Evolutionary conservation across 345 rosid genomes (phyloP).

Genomic region (Diplotaxis tenuifolia): DNA sequence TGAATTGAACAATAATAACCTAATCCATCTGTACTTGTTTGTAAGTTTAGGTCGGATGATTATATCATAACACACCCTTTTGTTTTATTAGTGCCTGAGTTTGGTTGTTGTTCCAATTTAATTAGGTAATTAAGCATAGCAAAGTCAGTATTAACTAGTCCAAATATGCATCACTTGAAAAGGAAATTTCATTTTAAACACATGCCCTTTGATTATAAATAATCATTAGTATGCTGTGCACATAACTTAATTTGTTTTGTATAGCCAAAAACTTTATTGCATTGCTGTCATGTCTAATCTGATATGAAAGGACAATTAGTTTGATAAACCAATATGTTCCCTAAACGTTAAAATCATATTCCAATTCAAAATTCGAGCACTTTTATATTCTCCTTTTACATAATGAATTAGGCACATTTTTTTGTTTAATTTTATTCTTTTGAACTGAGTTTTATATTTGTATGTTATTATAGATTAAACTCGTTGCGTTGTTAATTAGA

Average conservation of each 20-base stretch:
- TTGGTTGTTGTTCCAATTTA: conserved; percentile 30
- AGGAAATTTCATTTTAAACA: conserved; percentile 16
- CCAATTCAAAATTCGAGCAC: background rate
- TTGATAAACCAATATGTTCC: background rate
- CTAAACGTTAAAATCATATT: background rate
- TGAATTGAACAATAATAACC: conserved; percentile 32
- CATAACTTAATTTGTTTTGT: background rate
- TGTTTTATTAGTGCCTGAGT: conserved; percentile 31
- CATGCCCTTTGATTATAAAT: conserved; percentile 12
- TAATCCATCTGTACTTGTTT: conserved; percentile 39
- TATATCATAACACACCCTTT: conserved; percentile 15
- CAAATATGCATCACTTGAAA: conserved; percentile 35
- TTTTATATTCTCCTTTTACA: background rate
- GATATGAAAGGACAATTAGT: conserved; percentile 1
- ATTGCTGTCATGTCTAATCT: conserved; percentile 17
- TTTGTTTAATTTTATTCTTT: too few species aligned
- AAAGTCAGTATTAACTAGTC: conserved; percentile 37
- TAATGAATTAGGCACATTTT: background rate
- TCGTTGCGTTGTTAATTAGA: conserved; percentile 2
- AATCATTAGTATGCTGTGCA: background rate
- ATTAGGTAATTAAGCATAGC: conserved; percentile 31
- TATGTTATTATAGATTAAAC: background rate
- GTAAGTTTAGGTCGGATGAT: conserved; percentile 29
- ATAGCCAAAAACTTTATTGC: background rate
- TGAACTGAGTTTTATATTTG: background rate